Base-by-base conservation (phyloP, 202 grass and related monocot genomes). In the Schoenoplectus triqueter region DNA sequence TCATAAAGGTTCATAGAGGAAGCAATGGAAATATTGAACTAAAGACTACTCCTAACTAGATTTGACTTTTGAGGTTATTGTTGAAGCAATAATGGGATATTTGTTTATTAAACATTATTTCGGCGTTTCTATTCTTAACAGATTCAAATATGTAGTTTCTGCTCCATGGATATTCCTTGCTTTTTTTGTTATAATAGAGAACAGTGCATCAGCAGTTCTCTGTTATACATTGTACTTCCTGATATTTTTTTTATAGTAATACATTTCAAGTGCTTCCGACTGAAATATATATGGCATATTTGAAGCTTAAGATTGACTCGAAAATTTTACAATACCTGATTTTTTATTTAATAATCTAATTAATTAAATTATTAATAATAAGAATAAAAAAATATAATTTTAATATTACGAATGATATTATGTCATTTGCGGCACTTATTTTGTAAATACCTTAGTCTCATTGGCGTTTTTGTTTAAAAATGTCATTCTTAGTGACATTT, bases 1-100 rank as follows among this genome's bases (percentile, higher is more conserved):
- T 78, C 13, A 78, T 78, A 81, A 66, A 65, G 55, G 41, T 81
- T 44, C 60, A 50, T 64, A 66, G 10, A 66, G 60, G 60, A 66
- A 47, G 44, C 21, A 42, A 64, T 80, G 56, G 40, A 64, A 55
- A 4, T 54, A 21, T 55, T 75, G 49, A 75, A 4, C 47, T 51
- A 22, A 17, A 22, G 13, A 40, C n/a, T 59, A 78, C 42, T 78
- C n/a, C 52, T 42, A 42, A 59, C 73, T 78, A 42, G 21, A 59
- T 42, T 72, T 31, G 31, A 31, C 31, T 31, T 31, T 31, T 42
- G 52, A 78, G 51, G 22, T 77, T 22, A 78, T 40, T 42, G 2
- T 42, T 31, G 13, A 15, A 42, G 6, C 51, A 57, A 59, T 59
- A 78, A 78, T 41, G 20, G 17, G 40, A 44, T 78, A 15, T 7